Evolutionary conservation across 2,329 filamentous ascomycete species (phyloP), one percentile per base, ranked within the genome.

Genomic region (Aspergillus sergii): DNA sequence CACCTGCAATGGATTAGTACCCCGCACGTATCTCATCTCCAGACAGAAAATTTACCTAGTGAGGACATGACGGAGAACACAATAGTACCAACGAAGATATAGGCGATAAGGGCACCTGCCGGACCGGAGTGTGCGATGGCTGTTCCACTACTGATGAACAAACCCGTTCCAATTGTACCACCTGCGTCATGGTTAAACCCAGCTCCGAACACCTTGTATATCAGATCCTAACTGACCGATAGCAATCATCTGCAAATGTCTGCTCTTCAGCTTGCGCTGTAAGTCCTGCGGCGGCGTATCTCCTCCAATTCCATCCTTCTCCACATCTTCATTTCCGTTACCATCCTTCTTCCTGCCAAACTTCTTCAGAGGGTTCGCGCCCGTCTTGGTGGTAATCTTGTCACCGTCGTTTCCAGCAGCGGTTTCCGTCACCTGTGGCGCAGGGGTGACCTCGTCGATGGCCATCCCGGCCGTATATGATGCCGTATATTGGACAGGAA

Each of bases 41-140:
- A 4, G n/a, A 41, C 8, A 12, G 9, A 16, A 9, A 4, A 16
- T 10, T 36, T 55, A 55, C 51, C 82, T 39, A 86, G 76, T 57
- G 81, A 83, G 59, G 84, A 83, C 89, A 94, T 93, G 77, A 93
- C 88, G 14, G 88, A 88, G 81, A 86, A 94, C 56, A 94, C 86
- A 61, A 93, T 85, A 14, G 86, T 82, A 57, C 90, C 91, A 72
- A 93, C 84, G 65, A 90, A 89, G 66, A 85, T 71, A 73, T 90
- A 92, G 50, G 87, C 88, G 68, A 92, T 84, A 53, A 92, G 81
- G 50, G 88, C 84, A 26, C 88, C 86, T 1, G 85, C 86, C 5
- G 90, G 89, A 0, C 90, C 89, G 10, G 87, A 83, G 56, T 83
- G 86, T 61, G 85, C 80, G 58, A 92, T 81, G 12, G 88, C 87